phyloP scores from a whole-genome alignment of 768 basidiomycete genomes.

The Phaeotremella skinneri region DNA sequence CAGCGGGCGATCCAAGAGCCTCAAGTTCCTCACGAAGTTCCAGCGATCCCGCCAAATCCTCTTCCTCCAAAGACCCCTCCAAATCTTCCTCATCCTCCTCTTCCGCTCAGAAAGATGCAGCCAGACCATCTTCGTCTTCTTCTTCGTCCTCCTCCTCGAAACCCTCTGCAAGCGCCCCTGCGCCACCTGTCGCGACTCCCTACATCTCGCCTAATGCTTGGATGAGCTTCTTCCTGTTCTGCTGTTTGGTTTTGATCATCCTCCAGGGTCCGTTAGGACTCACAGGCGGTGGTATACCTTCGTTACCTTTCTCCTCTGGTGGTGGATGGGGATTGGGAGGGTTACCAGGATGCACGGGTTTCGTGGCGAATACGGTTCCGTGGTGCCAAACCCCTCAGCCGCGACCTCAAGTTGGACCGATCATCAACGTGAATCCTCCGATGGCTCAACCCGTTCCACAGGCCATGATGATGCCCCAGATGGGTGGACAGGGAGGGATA shows the following conservation, averaged over 20 bases:
- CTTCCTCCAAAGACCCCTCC: slow-evolving; percentile 19
- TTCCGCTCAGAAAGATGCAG: slow-evolving; percentile 6
- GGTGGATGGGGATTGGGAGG: slow-evolving; percentile 14
- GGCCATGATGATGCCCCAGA: slow-evolving; percentile 17
- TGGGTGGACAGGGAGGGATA: slow-evolving; percentile 45
- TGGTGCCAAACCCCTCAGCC: slow-evolving; percentile 26
- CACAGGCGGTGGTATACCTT: slow-evolving; percentile 12
- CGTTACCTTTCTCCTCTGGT: slow-evolving; percentile 9
- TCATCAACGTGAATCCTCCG: too few species aligned
- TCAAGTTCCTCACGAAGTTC: slow-evolving; percentile 9
- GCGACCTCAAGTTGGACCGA: not conserved
- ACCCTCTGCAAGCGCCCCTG: slow-evolving; percentile 10
- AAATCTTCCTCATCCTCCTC: slow-evolving; percentile 2
- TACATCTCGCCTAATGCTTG: slow-evolving; percentile 39
- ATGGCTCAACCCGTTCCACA: slow-evolving; percentile 8
- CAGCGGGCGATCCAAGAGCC: slow-evolving; percentile 6
- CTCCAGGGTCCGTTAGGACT: slow-evolving; percentile 46
- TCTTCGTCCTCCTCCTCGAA: slow-evolving; percentile 12
- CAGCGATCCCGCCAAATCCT: slow-evolving; percentile 22
- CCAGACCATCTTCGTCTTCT: slow-evolving; percentile 9
- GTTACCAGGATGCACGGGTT: slow-evolving; percentile 34
- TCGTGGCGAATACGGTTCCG: slow-evolving; percentile 27
- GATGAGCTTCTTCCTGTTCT: slow-evolving; percentile 47
- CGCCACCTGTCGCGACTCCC: slow-evolving; percentile 28
- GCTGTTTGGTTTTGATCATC: slow-evolving; percentile 44